Evolutionary conservation across 371 early-diverging fungal species (phyloP), one percentile per base, ranked within the genome.

Genomic region (Mucor velutinosus): DNA sequence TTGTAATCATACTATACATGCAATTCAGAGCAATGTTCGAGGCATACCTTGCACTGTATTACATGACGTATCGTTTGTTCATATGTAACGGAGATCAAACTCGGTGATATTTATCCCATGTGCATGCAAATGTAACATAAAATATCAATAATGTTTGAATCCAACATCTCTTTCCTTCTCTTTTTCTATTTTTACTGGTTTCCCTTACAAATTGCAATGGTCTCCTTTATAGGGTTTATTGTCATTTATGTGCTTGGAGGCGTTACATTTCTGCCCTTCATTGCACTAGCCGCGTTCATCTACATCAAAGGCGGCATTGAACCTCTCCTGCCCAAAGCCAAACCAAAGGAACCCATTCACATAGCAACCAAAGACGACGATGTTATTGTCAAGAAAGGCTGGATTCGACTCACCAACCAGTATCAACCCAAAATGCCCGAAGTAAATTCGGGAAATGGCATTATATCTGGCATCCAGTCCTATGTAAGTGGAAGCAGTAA

Each of bases 361-460:
- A 32, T 27, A 25, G 4, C 14, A 7, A 11, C 39, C 27, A 62
- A 59, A 37, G 47, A 39, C 43, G 53, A 35, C 15, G 70, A 72
- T 47, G 70, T 62, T 3, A 65, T 69, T n/a, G 69, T 73, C 17
- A 81, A 78, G 47, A 68, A 66, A 37, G 82, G 82, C 14, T 81
- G 79, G 82, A 72, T 81, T 61, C 77, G 77, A 7, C 45, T 78
- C 10, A 71, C 73, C 11, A 76, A 79, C 53, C 63, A 72, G 30
- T 74, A 74, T 41, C 75, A 76, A 41, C 65, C 69, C 29, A 77
- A 72, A 66, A 73, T 69, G 62, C 71, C 70, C 58, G 74, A 74
- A 57, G 12, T 59, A 1, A 0, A 32, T 43, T 5, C 62, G n/a
- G 49, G 32, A 32, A 64, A 55, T 51, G 43, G 71, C 10, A 69